Percentiles rank a stretch among this genome's conserved stretches.
These are phyloP conservation scores for Rhizopogon rudus DNA, from an alignment of 768 basidiomycete genomes.

Conservation along the genomic window DNA sequence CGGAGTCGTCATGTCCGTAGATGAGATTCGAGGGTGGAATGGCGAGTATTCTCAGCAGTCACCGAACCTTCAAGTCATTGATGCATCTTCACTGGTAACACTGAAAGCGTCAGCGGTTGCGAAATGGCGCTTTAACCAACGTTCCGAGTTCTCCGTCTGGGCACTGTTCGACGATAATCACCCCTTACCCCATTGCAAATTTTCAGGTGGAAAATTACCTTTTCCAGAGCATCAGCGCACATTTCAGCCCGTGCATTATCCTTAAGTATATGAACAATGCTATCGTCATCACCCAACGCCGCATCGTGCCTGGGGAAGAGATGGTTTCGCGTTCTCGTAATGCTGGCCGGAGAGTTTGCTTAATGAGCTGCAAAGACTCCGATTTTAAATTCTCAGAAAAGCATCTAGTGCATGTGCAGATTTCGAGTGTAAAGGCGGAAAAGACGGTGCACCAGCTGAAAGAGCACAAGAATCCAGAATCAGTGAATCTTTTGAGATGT, in stretches of 20 bases:
- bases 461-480: no score
- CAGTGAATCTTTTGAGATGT: not conserved
- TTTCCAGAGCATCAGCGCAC: not conserved
- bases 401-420: not conserved
- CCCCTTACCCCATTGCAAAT: not conserved
- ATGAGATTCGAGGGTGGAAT: conserved; percentile 24
- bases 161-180: not conserved
- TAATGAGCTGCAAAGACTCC: no score
- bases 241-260: not conserved
- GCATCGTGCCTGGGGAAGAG: not conserved
- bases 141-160: not conserved
- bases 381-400: no score
- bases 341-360: no score
- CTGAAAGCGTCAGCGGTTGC: not conserved
- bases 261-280: not conserved
- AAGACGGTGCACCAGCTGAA: no score
- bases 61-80: not conserved
- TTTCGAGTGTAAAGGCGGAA: not conserved
- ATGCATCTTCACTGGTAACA: not conserved
- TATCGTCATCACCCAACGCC: not conserved
- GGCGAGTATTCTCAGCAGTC: not conserved
- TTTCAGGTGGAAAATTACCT: not conserved
- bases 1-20: conserved; percentile 18
- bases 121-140: not conserved
- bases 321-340: no score